Evolutionary conservation across 257 asterid species (phyloP), one percentile per base, ranked within the genome.

Genomic region (Scutellaria baicalensis): DNA sequence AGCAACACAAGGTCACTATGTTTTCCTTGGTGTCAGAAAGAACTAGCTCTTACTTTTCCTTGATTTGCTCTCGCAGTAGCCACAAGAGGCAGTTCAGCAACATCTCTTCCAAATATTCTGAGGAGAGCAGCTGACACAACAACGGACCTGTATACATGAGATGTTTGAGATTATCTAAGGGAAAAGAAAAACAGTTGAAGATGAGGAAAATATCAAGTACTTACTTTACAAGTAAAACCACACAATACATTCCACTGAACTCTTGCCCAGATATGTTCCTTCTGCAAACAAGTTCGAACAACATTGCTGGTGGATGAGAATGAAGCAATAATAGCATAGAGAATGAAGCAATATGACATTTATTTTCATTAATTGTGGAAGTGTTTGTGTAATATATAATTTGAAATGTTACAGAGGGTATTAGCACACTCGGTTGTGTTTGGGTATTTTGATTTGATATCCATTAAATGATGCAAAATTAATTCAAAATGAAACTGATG

Each of bases 241-340:
- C 82, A 69, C 98, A 91, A 65, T 94, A 92, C 96, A 94, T 92
- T 75, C 99, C 99, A 66, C 98, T 89, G 71, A 94, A 94, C 82
- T 94, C 99, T 81, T 94, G 99, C 71, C 99, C 99, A 31, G 95
- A 88, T 68, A 94, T 94, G 85, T 88, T 94, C 86, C 97, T 88
- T 86, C 99, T 94, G 96, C 82, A 84, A 20, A 73, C 64, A 62
- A 70, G 59, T 58, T 67, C 61, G 47, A 71, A 13, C 8, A 8
- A 39, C 17, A 40, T 33, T 9, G 54, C 36, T 13, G 35, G 54
- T 52, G 70, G 73, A 52, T 40, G 36, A 33, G 69, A 40, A 35
- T 39, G 17, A 62, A 70, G 56, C 43, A 10, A 39, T 3, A 23
- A n/a, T 65, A 16, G 36, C 31, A 55, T 31, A 40, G 14, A 56